A percentile compares a stretch with the other conserved stretches of the same genome.
phyloP scores from a whole-genome alignment of 345 rosid species.

The Cardiospermum halicacabum region DNA sequence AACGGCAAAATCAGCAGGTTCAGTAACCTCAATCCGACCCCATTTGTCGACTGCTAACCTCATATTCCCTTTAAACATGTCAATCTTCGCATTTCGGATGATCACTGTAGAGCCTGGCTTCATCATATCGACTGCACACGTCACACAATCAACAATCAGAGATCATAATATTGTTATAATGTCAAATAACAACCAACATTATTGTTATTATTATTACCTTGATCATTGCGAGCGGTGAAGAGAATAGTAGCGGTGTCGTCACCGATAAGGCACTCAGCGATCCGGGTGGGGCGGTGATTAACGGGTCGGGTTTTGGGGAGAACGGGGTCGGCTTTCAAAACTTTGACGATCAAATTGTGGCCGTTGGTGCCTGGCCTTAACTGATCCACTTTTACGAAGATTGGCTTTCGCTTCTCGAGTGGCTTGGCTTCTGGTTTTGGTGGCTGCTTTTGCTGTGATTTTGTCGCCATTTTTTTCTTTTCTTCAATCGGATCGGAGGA shows the following conservation, averaged over 20 bases:
- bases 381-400: conserved; percentile 58
- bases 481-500: neutral
- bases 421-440: conserved; percentile 13
- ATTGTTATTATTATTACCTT: no score
- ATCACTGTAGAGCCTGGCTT: conserved; percentile 40
- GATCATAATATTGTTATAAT: no score
- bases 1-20: conserved; percentile 32
- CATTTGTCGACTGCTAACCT: conserved; percentile 60
- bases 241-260: conserved; percentile 67
- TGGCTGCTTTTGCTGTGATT: conserved; percentile 19
- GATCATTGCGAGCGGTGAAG: conserved; percentile 75
- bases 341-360: conserved; percentile 56
- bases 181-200: no score
- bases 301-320: conserved; percentile 37
- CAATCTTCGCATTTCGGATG: conserved; percentile 51
- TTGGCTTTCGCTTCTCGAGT: conserved; percentile 55
- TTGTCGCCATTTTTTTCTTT: conserved; percentile 4
- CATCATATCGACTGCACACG: conserved; percentile 39
- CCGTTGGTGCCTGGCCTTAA: conserved; percentile 66
- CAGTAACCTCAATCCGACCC: conserved; percentile 43
- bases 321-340: conserved; percentile 43
- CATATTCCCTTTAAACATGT: conserved; percentile 53
- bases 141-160: conserved; percentile 1
- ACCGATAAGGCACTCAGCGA: conserved; percentile 67
- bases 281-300: conserved; percentile 40